A percentile compares a stretch with the other conserved stretches of the same genome.
These are phyloP conservation scores for Bidens hawaiensis DNA, from an alignment of 140 eudicot genomes.

Conservation along the genomic window DNA sequence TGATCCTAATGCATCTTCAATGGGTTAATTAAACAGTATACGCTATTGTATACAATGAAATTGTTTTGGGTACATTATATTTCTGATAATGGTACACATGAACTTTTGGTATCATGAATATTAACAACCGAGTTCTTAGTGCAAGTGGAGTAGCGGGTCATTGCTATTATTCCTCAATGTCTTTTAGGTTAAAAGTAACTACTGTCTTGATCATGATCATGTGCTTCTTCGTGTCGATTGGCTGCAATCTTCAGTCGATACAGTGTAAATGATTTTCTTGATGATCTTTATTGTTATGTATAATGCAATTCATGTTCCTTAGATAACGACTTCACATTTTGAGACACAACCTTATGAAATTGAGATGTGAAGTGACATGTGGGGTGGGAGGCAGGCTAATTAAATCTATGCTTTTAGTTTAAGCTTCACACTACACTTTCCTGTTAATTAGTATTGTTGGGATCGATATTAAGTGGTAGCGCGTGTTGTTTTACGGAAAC, in stretches of 20 bases:
- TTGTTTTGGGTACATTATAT: background rate
- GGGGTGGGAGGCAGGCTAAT: slow-evolving; percentile 17
- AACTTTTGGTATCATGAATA: background rate
- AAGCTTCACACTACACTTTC: background rate
- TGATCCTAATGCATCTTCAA: slow-evolving; percentile 13
- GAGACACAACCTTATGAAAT: slow-evolving; percentile 7
- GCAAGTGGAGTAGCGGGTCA: too few species aligned
- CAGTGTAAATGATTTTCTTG: slow-evolving; percentile 8
- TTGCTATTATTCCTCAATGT: too few species aligned
- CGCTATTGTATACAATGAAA: background rate
- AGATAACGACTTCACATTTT: slow-evolving; percentile 11
- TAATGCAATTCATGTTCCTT: slow-evolving; percentile 9
- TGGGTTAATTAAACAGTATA: background rate
- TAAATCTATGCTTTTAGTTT: background rate
- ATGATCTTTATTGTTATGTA: slow-evolving; percentile 4
- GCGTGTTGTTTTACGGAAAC: background rate
- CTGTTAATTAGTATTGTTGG: too few species aligned
- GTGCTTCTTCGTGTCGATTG: slow-evolving; percentile 11
- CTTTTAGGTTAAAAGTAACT: slow-evolving; percentile 1
- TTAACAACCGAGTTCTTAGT: background rate
- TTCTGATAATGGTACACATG: slow-evolving; percentile 15
- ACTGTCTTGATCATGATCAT: background rate
- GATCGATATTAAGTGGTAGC: too few species aligned
- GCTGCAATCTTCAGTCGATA: slow-evolving; percentile 1
- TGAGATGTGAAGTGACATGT: slow-evolving; percentile 15